Percentiles rank a stretch among this genome's conserved stretches.
Conservation (phyloP, 169 alveolate genomes). For the Plasmodium yoelii region DNA sequence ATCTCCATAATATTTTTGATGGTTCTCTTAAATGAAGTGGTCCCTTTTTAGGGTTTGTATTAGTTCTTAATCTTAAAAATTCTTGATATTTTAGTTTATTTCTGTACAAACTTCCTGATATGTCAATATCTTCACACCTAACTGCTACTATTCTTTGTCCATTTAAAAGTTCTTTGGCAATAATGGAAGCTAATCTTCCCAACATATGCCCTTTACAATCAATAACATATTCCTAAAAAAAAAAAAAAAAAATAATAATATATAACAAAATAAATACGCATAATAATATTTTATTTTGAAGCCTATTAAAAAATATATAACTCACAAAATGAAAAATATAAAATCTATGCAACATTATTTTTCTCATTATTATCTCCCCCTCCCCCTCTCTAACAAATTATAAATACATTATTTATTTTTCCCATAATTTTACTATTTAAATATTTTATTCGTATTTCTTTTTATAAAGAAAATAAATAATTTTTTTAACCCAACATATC, state of each 20-base stretch:
- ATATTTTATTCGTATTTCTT: too few relatives aligned
- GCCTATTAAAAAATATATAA: too few relatives aligned
- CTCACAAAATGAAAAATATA: too few relatives aligned
- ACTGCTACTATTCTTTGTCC: slow-evolving; percentile 98
- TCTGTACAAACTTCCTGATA: slow-evolving; percentile 97
- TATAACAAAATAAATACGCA: not conserved
- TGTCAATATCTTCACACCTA: slow-evolving; percentile 96
- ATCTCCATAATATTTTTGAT: slow-evolving; percentile 97
- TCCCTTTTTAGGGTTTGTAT: slow-evolving; percentile 97
- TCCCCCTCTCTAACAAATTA: too few relatives aligned
- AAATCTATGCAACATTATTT: too few relatives aligned
- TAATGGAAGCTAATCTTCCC: slow-evolving; percentile 99
- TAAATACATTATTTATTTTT: too few relatives aligned
- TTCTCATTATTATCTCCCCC: too few relatives aligned
- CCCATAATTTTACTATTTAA: too few relatives aligned
- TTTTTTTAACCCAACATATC: too few relatives aligned
- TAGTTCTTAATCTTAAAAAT: slow-evolving; percentile 95
- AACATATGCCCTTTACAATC: slow-evolving; percentile 98
- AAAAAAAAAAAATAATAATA: not conserved
- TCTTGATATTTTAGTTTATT: slow-evolving; percentile 95
- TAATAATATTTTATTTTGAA: too few relatives aligned
- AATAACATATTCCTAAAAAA: slow-evolving; percentile 91
- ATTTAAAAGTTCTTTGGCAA: slow-evolving; percentile 97
- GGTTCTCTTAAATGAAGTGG: slow-evolving; percentile 98
- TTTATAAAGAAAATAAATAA: too few relatives aligned